Evolutionary conservation across 345 rosid species (phyloP).

Genomic region (Salix purpurea): DNA sequence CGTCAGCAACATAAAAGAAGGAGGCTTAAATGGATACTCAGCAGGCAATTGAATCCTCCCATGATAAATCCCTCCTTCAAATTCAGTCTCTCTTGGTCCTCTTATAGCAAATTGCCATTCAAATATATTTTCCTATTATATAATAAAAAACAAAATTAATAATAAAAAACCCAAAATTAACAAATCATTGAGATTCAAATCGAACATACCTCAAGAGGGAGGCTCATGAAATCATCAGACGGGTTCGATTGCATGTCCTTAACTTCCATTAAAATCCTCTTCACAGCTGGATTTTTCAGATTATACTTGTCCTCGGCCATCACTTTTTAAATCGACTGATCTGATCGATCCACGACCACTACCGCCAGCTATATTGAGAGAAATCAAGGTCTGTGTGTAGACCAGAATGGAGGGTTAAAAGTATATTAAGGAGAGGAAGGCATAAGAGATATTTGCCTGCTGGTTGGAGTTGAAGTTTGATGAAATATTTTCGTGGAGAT

Average conservation of each 20-base stretch:
- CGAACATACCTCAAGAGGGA: conserved; percentile 79
- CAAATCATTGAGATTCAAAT: background rate
- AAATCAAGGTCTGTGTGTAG: background rate
- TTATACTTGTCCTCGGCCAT: conserved; percentile 91
- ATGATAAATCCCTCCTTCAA: conserved; percentile 96
- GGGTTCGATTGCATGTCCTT: conserved; percentile 99
- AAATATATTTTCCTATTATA: conserved; percentile 78
- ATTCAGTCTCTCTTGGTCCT: conserved; percentile 79
- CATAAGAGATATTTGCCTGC: background rate
- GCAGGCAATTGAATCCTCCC: conserved; percentile 95
- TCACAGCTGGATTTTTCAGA: conserved; percentile 86
- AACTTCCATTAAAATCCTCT: conserved; percentile 96
- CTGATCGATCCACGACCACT: background rate
- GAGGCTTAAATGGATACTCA: conserved; percentile 97
- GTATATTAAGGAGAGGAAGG: background rate
- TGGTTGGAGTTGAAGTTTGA: background rate
- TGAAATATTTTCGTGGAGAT: too few species aligned
- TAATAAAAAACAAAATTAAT: background rate
- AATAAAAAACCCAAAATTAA: background rate
- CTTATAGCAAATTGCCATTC: conserved; percentile 98
- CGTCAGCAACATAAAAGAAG: conserved; percentile 84
- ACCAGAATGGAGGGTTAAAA: background rate
- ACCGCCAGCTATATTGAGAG: background rate
- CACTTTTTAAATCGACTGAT: conserved; percentile 10
- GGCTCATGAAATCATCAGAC: conserved; percentile 95